These are phyloP conservation scores for Colletotrichum agaves DNA, from an alignment of 2,329 filamentous ascomycete species.

Conservation along the genomic window DNA sequence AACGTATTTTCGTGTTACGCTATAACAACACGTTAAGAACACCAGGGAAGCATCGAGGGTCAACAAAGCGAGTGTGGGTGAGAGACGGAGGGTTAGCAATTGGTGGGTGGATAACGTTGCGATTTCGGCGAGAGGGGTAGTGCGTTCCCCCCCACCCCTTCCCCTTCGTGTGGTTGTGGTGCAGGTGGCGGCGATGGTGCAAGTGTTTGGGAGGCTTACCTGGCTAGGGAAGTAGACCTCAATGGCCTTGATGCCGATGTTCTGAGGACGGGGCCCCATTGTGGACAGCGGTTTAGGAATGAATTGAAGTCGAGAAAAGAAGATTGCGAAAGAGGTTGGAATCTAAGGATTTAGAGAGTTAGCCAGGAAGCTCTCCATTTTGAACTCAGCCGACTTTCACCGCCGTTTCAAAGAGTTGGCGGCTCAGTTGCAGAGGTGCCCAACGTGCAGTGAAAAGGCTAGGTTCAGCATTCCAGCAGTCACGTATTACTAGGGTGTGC, in stretches of 20 bases:
- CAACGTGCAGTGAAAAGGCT: constrained; percentile 27
- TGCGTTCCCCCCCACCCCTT: background rate
- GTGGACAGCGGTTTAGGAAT: constrained; percentile 40
- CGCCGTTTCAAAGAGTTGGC: constrained; percentile 36
- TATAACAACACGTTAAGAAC: background rate
- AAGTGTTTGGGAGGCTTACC: constrained; percentile 62
- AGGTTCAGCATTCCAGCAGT: constrained; percentile 22
- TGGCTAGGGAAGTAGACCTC: constrained; percentile 89
- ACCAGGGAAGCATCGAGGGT: background rate
- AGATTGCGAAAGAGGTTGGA: background rate
- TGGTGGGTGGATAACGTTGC: constrained; percentile 35
- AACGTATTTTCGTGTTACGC: background rate
- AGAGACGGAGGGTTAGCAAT: constrained; percentile 9
- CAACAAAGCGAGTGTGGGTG: background rate
- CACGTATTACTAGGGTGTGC: constrained; percentile 3
- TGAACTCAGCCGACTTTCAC: constrained; percentile 36
- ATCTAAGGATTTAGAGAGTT: constrained; percentile 5
- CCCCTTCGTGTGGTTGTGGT: background rate
- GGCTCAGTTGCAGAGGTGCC: constrained; percentile 19
- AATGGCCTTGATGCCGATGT: constrained; percentile 93
- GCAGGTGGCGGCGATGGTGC: constrained; percentile 40
- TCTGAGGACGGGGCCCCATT: constrained; percentile 83
- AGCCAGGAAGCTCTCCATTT: constrained; percentile 23
- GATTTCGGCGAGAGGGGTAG: constrained; percentile 38
- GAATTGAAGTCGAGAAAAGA: constrained; percentile 4